Evolutionary conservation across 306 rosid genomes (phyloP), one percentile per base, ranked within the genome.

Genomic region (Rosa rugosa): DNA sequence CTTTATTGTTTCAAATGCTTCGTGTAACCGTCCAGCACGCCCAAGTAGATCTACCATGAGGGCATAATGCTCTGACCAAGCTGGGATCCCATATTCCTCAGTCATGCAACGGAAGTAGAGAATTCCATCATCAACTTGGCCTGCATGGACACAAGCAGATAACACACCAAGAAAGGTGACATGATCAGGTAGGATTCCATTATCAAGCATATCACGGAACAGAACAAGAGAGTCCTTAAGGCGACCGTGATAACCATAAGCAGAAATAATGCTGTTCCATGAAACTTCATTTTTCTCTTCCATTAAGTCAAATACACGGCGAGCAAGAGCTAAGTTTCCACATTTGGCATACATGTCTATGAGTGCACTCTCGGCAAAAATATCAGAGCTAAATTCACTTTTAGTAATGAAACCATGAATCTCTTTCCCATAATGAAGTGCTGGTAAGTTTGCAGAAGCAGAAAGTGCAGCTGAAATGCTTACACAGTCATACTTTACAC

Each of bases 331-430:
- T 79, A 92, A 72, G 64, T 87, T 89, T 87, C 97, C 97, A 82
- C 97, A 92, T 83, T 92, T 92, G 75, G 97, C 90, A 81, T 92
- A 90, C 92, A 87, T 83, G 87, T 92, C 97, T 72, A 92, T 86
- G 73, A 92, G 82, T 68, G 92, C 84, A 85, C 96, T 87, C 72
- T 86, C 89, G 66, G 86, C 80, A 77, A 86, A 86, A 64, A 87
- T 69, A 83, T 92, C 92, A 71, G 82, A 84, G 54, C 56, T 81
- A 69, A 89, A 78, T 69, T 79, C 79, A 44, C 85, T 86, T 81
- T 85, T 85, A 74, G 88, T 78, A 71, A 89, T 84, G 80, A 84
- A 86, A 59, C 91, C 87, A 78, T 92, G 97, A 80, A 90, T 84
- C 81, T 85, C 87, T 85, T 86, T 92, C 57, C 97, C 97, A n/a